Evolutionary conservation across 169 alveolate genomes (phyloP), one percentile per base, ranked within the genome.

Genomic region (Eimeria acervulina): DNA sequence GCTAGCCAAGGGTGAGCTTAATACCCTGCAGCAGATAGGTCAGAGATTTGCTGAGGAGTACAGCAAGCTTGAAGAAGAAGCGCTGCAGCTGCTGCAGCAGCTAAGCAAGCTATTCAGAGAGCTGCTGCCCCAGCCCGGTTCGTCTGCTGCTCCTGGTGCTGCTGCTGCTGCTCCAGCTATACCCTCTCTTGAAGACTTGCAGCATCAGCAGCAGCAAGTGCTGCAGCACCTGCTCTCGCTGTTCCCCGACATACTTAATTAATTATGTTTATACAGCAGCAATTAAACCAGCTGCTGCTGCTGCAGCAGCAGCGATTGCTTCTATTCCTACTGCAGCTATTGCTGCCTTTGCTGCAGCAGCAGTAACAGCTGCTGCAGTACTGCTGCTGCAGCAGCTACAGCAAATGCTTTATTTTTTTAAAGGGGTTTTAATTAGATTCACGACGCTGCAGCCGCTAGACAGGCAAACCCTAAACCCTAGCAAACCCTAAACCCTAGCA

Each of bases 51-150:
- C 13, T 38, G 4, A 28, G 0, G 23, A 7, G 17, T 72, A 0
- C 44, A 21, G 17, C 12, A 21, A 13, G 19, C 42, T 31, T 15
- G 84, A 72, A 12, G 47, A 21, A 12, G 40, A 15, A 36, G 84
- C 47, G 8, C 2, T 72, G 40, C 84, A 10, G 52, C 84, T 72
- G 84, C 84, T 72, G 84, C 84, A 72, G 47, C 84, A 72, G 84
- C 84, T 72, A 17, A 0, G 0, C 23, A 0, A 15, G 28, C 42
- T 72, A 23, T 2, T 72, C 8, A 21, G 3, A 44, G 19, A 28
- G 23, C 0, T 72, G 26, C 21, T 72, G 1, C 84, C 80, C 26
- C 15, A 68, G 26, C 80, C n/a, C n/a, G n/a, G n/a, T n/a, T n/a
- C n/a, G n/a, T n/a, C n/a, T n/a, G n/a, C n/a, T n/a, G n/a, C 59